phyloP scores from a whole-genome alignment of 257 asterid species.

The Dorcoceras hygrometricum region DNA sequence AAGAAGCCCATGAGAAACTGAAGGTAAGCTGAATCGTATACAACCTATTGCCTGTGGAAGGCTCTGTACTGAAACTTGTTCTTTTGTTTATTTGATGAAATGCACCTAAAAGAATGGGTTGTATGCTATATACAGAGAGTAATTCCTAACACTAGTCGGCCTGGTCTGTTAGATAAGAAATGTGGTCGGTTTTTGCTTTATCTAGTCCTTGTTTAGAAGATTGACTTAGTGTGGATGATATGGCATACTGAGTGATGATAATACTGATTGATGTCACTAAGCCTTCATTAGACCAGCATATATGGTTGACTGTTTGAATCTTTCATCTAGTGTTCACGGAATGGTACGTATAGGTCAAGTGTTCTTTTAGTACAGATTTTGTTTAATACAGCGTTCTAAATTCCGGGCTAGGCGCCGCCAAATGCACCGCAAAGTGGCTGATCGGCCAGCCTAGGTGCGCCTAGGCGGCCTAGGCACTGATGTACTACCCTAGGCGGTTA shows the following conservation, averaged over 20 bases:
- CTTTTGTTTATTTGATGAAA: not conserved
- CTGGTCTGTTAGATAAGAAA: not conserved
- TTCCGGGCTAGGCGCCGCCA: too few species aligned
- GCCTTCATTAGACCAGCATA: not conserved
- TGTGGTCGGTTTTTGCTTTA: not conserved
- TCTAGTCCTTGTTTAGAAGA: not conserved
- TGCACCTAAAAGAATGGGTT: not conserved
- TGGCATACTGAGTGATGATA: not conserved
- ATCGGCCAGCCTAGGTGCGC: too few species aligned
- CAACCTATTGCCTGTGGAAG: not conserved
- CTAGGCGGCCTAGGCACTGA: too few species aligned
- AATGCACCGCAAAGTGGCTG: too few species aligned
- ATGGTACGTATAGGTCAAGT: too few species aligned
- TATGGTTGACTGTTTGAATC: not conserved
- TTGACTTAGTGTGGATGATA: not conserved
- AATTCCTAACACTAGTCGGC: not conserved
- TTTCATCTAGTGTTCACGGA: too few species aligned
- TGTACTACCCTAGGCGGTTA: too few species aligned
- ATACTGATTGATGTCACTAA: not conserved
- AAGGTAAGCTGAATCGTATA: constrained; percentile 52
- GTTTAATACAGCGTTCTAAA: too few species aligned
- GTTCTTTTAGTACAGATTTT: too few species aligned
- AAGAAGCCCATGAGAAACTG: constrained; percentile 97
- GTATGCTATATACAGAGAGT: not conserved
- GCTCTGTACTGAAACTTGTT: not conserved